Evolutionary conservation across 306 rosid genomes (phyloP), one percentile per base, ranked within the genome.

Genomic region (Betula pendula): DNA sequence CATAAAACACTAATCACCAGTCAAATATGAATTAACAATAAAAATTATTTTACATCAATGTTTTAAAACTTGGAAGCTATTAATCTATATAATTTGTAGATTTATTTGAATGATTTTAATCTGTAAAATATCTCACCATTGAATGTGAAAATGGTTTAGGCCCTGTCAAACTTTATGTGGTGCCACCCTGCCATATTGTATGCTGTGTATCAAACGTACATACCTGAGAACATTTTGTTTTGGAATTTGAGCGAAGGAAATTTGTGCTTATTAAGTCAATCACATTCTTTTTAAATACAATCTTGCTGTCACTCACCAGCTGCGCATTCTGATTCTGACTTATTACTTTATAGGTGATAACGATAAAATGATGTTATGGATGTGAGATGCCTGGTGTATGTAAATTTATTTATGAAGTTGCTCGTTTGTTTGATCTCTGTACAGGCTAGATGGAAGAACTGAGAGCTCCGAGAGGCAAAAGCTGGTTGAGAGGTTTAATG

Each of bases 391-490:
- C 43, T 7, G 53, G 11, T 35, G 25, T 10, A 65, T 62, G 53
- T 73, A 68, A 62, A 20, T 85, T 49, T 0, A 67, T 51, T 73
- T 66, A 31, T 56, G 20, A 27, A 25, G 68, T 72, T 59, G 3
- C 76, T 56, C 63, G 67, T 80, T 82, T 82, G 38, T 71, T 75
- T 79, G 73, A 56, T 72, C 67, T 68, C 27, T 35, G 48, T 40
- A 19, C 88, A 95, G 98, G 90, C 85, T 95, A 82, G 98, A 95
- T 85, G 98, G 98, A 77, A 92, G 97, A 85, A 95, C 98, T 13
- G 97, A 85, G 89, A 85, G 97, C 89, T 89, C 98, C 44, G 93
- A 95, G 79, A 90, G 98, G 83, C 98, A 95, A 84, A 92, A 75
- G 86, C 80, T 95, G 82, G 98, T 95, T 40, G 98, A 92, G 82